Percentiles rank a stretch among this genome's conserved stretches.
Evolutionary conservation across 208 protist species (phyloP).

Genomic region (Crithidia expoeki): DNA sequence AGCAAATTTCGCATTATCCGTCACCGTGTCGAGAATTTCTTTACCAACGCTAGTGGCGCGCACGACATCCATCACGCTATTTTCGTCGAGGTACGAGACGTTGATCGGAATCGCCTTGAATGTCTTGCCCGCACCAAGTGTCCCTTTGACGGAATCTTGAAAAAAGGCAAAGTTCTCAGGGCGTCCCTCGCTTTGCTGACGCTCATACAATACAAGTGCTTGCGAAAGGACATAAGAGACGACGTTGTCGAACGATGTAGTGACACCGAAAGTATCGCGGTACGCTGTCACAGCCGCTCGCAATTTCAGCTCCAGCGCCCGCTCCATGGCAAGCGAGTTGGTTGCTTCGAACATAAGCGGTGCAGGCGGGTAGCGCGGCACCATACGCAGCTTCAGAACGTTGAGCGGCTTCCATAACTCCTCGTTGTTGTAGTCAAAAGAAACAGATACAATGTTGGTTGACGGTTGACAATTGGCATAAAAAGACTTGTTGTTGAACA

Average conservation of each 20-base stretch:
- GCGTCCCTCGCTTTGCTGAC: constrained; percentile 49
- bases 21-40: constrained; percentile 85
- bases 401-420: constrained; percentile 91
- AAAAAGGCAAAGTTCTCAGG: constrained; percentile 74
- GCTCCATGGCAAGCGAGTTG: constrained; percentile 45
- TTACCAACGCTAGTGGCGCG: constrained; percentile 58
- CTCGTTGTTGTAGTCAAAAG: constrained; percentile 91
- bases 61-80: constrained; percentile 72
- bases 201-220: constrained; percentile 85
- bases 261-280: constrained; percentile 76
- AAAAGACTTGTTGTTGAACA: constrained; percentile 88
- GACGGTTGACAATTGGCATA: constrained; percentile 89
- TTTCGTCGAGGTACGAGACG: constrained; percentile 71
- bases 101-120: constrained; percentile 93
- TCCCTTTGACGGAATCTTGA: constrained; percentile 81
- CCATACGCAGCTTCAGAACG: constrained; percentile 86
- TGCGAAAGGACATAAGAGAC: constrained; percentile 84
- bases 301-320: constrained; percentile 59
- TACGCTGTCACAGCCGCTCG: constrained; percentile 51
- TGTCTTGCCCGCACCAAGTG: constrained; percentile 84
- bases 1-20: constrained; percentile 73
- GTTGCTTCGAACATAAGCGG: constrained; percentile 60
- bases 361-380: constrained; percentile 73
- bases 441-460: constrained; percentile 49
- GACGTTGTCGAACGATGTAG: constrained; percentile 76